phyloP scores from a whole-genome alignment of 2,329 filamentous ascomycete genomes.

The Claviceps humidiphila region DNA sequence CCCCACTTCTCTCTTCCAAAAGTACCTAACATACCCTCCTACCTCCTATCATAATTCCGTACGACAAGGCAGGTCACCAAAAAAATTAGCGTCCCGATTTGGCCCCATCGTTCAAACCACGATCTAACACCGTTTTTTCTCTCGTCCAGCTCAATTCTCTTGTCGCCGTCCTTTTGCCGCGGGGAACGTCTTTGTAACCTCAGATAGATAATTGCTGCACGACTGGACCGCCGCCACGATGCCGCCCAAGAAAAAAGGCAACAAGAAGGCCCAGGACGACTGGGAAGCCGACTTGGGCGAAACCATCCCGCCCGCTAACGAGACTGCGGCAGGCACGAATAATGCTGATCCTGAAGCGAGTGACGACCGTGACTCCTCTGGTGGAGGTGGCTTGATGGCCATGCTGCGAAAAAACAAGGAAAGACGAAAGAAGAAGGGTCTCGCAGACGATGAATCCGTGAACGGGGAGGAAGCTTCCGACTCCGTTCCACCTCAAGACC shows the following conservation, averaged over 20 bases:
- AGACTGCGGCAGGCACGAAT: constrained; percentile 31
- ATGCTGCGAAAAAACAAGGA: constrained; percentile 69
- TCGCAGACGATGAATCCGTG: constrained; percentile 53
- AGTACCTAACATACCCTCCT: no score
- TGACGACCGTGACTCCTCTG: constrained; percentile 39
- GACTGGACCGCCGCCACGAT: constrained; percentile 37
- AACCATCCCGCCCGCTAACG: constrained; percentile 44
- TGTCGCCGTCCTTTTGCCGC: background rate
- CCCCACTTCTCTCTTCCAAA: no score
- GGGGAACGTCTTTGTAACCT: background rate
- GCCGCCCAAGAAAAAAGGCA: constrained; percentile 88
- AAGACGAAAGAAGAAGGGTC: constrained; percentile 84
- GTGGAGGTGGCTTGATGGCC: constrained; percentile 64
- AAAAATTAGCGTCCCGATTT: background rate
- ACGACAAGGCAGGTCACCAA: background rate
- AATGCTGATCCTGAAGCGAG: constrained; percentile 32
- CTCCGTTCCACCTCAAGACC: constrained; percentile 21
- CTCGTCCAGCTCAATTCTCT: background rate
- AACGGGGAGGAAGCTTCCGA: constrained; percentile 46
- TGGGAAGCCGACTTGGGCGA: constrained; percentile 93
- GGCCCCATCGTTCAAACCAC: background rate
- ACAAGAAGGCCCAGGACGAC: constrained; percentile 74
- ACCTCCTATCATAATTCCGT: no score
- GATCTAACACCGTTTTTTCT: background rate
- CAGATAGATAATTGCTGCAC: background rate